Evolutionary conservation across 1,284 basidiomycete genomes (phyloP), one percentile per base, ranked within the genome.

Genomic region (Xanthoconium separans): DNA sequence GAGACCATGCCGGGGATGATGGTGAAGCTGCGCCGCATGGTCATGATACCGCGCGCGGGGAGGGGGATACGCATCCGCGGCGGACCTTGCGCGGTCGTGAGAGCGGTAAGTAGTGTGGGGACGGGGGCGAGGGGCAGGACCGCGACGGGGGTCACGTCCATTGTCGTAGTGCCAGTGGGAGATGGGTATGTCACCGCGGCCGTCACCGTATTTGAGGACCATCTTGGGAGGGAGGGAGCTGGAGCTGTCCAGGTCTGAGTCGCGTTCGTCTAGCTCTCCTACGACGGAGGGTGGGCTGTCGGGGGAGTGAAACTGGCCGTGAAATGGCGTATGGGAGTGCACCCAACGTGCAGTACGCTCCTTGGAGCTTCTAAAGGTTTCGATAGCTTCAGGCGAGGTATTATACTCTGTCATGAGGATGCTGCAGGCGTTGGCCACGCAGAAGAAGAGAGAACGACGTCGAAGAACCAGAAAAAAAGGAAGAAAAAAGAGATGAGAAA

Each of bases 171-270:
- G 64, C 61, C 65, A 61, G 56, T 75, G 73, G 16, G 81, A 76
- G 61, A 87, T 83, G 33, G 83, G 81, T 13, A 84, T 68, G 68
- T 85, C 82, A 7, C 77, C 77, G 44, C 81, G 69, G 6, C 86
- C 85, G 63, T 86, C 81, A n/a, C 73, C 74, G 63, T 83, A 89
- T 54, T 79, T 79, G 58, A 89, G 70, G 56, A 87, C 71, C 84
- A 89, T 87, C 60, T 79, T 83, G 6, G 87, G 87, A 3, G 87
- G 87, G 8, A 83, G 58, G 1, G 86, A 89, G 62, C 78, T 77
- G n/a, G 77, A 74, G 67, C 84, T 88, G 60, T 77, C 83, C 0
- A 75, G 78, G 56, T 87, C 86, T 20, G 85, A 87, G 13, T 77
- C 72, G 56, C 60, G 73, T 60, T 75, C 74, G 15, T 73, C 74